phyloP scores from a whole-genome alignment of 495 filamentous ascomycete genomes.

The Entonaema liquescens region DNA sequence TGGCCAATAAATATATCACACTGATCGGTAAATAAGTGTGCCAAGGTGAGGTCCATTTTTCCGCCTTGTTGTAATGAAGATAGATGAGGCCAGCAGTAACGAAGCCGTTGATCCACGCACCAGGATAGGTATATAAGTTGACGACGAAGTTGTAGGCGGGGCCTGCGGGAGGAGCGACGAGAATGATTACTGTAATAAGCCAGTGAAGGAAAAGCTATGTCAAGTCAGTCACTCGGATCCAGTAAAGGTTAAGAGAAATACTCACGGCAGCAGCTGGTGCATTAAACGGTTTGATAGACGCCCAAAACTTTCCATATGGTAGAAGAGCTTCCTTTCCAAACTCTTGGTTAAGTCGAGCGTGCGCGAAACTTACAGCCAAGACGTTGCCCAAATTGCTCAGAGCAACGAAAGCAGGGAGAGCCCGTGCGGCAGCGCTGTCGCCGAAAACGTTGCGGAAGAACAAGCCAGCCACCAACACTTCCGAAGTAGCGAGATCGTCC shows the following conservation, averaged over 20 bases:
- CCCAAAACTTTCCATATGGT: constrained; percentile 68
- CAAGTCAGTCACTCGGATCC: constrained; percentile 2
- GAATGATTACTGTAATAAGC: constrained; percentile 56
- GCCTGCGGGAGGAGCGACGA: constrained; percentile 57
- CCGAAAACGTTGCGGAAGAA: constrained; percentile 77
- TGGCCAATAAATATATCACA: constrained; percentile 55
- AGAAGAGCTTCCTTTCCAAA: constrained; percentile 72
- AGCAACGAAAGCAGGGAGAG: constrained; percentile 74
- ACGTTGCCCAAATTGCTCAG: constrained; percentile 79
- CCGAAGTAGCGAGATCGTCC: constrained; percentile 66
- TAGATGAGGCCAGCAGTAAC: constrained; percentile 64
- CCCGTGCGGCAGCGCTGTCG: constrained; percentile 60
- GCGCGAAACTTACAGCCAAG: constrained; percentile 73
- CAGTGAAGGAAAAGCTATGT: constrained; percentile 56
- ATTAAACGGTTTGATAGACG: constrained; percentile 71
- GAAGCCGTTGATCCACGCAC: constrained; percentile 60
- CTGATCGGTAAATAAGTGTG: constrained; percentile 54
- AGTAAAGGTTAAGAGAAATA: neutral
- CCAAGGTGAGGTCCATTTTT: constrained; percentile 56
- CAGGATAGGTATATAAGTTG: constrained; percentile 55
- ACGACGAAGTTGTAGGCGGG: constrained; percentile 50
- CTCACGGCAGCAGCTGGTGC: constrained; percentile 57
- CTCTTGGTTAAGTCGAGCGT: constrained; percentile 71
- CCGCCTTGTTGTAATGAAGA: constrained; percentile 51
- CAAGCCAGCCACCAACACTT: constrained; percentile 67